Conservation (phyloP, 352 stramenopile genomes). For the Paralagenidium karlingii region DNA sequence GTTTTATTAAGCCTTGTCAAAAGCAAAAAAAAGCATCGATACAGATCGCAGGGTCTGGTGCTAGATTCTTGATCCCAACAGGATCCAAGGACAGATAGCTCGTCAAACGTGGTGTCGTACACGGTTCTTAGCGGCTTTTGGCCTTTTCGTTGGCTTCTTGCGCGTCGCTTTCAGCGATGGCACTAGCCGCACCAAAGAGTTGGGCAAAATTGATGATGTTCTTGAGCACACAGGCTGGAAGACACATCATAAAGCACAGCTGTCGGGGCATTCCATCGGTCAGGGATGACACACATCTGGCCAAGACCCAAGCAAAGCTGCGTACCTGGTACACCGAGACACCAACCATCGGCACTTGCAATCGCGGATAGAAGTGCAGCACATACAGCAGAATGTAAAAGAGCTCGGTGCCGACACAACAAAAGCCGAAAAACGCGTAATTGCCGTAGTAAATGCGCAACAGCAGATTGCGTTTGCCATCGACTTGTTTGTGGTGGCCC, state of each 20-base stretch:
- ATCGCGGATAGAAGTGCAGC: constrained; percentile 60
- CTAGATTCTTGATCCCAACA: too few relatives aligned
- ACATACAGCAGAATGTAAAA: constrained; percentile 90
- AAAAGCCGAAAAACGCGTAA: constrained; percentile 90
- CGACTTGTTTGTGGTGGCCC: constrained; percentile 92
- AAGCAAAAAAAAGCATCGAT: too few relatives aligned
- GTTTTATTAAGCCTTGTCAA: too few relatives aligned
- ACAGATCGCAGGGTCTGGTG: too few relatives aligned
- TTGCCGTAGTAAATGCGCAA: constrained; percentile 89
- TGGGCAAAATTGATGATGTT: constrained; percentile 90
- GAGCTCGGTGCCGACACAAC: constrained; percentile 86
- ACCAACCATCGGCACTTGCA: constrained; percentile 37
- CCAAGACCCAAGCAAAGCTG: background rate
- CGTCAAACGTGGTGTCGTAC: too few relatives aligned
- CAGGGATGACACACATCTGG: background rate
- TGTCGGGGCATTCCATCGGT: constrained; percentile 3
- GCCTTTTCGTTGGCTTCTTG: constrained; percentile 29
- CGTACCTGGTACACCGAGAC: constrained; percentile 45
- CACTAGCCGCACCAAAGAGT: constrained; percentile 70
- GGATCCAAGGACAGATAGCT: too few relatives aligned
- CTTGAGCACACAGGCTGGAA: constrained; percentile 87
- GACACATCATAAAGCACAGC: constrained; percentile 78
- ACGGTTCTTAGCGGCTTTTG: too few relatives aligned
- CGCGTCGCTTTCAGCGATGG: constrained; percentile 43
- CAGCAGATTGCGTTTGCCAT: constrained; percentile 88